phyloP scores from a whole-genome alignment of 805 yeast species.

The Candida vartiovaarae region DNA sequence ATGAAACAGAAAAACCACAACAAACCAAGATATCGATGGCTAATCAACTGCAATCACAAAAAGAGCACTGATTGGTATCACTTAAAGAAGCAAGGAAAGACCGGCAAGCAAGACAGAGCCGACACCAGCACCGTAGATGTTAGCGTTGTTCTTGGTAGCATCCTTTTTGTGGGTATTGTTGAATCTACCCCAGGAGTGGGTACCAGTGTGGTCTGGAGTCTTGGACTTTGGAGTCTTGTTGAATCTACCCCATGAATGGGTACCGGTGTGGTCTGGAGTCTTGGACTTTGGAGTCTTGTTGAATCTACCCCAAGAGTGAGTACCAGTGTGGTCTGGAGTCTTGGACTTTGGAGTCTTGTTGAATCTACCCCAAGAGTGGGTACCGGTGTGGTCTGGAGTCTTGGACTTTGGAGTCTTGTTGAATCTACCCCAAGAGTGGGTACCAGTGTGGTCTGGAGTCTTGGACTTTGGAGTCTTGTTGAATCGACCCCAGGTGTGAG shows the following conservation, averaged over 20 bases:
- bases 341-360: constrained; percentile 33
- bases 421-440: constrained; percentile 46
- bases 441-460: constrained; percentile 34
- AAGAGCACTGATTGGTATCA: constrained; percentile 1
- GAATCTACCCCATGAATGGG: constrained; percentile 52
- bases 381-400: constrained; percentile 33
- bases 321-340: constrained; percentile 35
- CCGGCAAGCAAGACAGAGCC: constrained; percentile 46
- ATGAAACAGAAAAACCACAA: too few species aligned
- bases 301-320: constrained; percentile 53
- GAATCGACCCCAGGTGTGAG: constrained; percentile 53
- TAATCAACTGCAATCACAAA: too few species aligned
- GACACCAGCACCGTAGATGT: constrained; percentile 27
- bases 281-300: constrained; percentile 38
- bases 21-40: too few species aligned
- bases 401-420: constrained; percentile 36
- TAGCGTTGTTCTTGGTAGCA: constrained; percentile 20
- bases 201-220: constrained; percentile 34
- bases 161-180: constrained; percentile 34
- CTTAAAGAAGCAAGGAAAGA: constrained; percentile 37
- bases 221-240: constrained; percentile 36
- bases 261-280: constrained; percentile 35
- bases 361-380: constrained; percentile 48
- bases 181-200: constrained; percentile 47
- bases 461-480: constrained; percentile 37